Percentiles rank a stretch among this genome's conserved stretches.
phyloP scores from a whole-genome alignment of 805 yeast species.

The Wickerhamiella nectarea region DNA sequence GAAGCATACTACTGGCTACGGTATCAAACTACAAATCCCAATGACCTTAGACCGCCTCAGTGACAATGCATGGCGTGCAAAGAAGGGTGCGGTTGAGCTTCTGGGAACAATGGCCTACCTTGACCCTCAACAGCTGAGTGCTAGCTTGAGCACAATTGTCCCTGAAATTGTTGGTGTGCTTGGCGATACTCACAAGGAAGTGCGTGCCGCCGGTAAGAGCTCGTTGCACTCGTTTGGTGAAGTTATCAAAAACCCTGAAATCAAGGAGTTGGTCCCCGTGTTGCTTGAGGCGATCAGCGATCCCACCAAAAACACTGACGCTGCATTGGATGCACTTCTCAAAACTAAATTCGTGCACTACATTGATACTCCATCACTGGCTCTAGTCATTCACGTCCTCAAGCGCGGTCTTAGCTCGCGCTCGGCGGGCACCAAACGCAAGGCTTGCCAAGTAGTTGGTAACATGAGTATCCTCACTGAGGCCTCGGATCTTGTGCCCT shows the following conservation, averaged over 20 bases:
- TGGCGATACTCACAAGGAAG: slow-evolving; percentile 93
- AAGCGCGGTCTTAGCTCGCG: slow-evolving; percentile 92
- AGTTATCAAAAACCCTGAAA: slow-evolving; percentile 94
- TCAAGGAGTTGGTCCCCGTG: slow-evolving; percentile 77
- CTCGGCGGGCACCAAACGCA: slow-evolving; percentile 82
- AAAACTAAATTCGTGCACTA: slow-evolving; percentile 92
- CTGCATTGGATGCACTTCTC: slow-evolving; percentile 71
- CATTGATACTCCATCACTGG: slow-evolving; percentile 95
- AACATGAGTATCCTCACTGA: slow-evolving; percentile 96
- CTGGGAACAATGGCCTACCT: slow-evolving; percentile 96
- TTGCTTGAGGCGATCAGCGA: slow-evolving; percentile 89
- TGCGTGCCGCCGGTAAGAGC: slow-evolving; percentile 84
- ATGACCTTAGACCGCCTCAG: slow-evolving; percentile 74
- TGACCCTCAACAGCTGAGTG: slow-evolving; percentile 85
- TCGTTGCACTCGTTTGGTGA: slow-evolving; percentile 87
- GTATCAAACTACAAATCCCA: slow-evolving; percentile 84
- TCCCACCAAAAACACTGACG: slow-evolving; percentile 81
- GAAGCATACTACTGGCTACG: slow-evolving; percentile 83
- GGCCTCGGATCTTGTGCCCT: slow-evolving; percentile 70
- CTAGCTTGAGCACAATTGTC: slow-evolving; percentile 76
- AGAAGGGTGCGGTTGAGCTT: slow-evolving; percentile 90
- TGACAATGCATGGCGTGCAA: slow-evolving; percentile 88
- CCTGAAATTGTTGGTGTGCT: slow-evolving; percentile 94
- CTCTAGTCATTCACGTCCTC: slow-evolving; percentile 84
- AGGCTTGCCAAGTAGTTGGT: slow-evolving; percentile 96